Percentiles rank a stretch among this genome's conserved stretches.
These are phyloP conservation scores for Dioscorea cayenensis DNA, from an alignment of 116 monocot genomes.

Conservation along the genomic window DNA sequence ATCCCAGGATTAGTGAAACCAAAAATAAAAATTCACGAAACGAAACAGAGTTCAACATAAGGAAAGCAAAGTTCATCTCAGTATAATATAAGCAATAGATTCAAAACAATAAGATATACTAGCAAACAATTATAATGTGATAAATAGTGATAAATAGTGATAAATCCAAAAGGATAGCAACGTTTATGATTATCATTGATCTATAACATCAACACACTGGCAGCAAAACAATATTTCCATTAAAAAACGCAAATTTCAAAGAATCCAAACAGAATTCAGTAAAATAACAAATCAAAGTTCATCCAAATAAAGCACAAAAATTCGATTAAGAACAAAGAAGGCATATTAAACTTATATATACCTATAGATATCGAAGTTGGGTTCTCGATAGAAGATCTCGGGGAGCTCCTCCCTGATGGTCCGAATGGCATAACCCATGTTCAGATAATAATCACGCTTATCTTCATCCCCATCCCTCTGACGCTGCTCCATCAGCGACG, in stretches of 20 bases:
- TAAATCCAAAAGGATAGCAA: neutral
- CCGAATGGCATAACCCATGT: constrained; percentile 78
- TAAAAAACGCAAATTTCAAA: neutral
- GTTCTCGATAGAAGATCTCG: constrained; percentile 49
- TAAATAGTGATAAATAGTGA: neutral
- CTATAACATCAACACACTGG: neutral
- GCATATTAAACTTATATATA: constrained; percentile 4
- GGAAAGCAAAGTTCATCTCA: too few relatives aligned
- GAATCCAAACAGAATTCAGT: neutral
- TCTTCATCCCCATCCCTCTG: constrained; percentile 35
- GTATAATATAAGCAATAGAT: too few relatives aligned
- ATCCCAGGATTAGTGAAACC: too few relatives aligned
- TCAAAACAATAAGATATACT: too few relatives aligned
- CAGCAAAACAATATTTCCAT: neutral
- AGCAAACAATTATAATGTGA: too few relatives aligned
- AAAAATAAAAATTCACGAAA: too few relatives aligned
- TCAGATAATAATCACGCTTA: constrained; percentile 64
- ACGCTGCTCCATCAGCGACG: constrained; percentile 14
- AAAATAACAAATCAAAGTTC: neutral
- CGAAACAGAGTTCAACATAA: too few relatives aligned
- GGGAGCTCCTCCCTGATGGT: constrained; percentile 70
- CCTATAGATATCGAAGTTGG: constrained; percentile 70
- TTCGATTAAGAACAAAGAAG: neutral
- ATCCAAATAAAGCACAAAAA: neutral
- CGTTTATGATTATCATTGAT: too few relatives aligned